These are phyloP conservation scores for Isabelozyma heimii DNA, from an alignment of 805 yeast species.

Conservation along the genomic window DNA sequence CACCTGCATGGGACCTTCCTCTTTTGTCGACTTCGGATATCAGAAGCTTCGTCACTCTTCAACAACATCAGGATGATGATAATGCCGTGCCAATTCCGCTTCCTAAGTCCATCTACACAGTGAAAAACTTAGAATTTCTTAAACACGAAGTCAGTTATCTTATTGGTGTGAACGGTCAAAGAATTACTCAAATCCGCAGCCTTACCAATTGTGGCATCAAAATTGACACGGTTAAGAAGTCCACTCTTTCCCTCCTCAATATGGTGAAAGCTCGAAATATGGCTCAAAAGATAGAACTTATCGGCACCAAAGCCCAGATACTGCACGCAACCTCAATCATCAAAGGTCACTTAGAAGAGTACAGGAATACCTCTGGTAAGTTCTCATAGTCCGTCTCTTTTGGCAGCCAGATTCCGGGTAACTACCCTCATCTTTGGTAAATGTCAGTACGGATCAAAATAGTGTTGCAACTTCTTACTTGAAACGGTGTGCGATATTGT, in stretches of 20 bases:
- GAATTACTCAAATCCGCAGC: conserved; percentile 19
- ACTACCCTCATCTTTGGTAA: not conserved
- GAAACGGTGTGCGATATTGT: too few species aligned
- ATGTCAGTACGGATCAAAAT: not conserved
- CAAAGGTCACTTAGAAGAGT: not conserved
- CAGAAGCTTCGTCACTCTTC: not conserved
- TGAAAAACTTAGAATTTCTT: not conserved
- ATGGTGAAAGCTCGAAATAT: conserved; percentile 8
- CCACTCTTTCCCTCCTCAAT: conserved; percentile 1
- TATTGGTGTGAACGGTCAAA: conserved; percentile 22
- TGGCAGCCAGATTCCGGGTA: not conserved
- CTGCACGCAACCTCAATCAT: conserved; percentile 8
- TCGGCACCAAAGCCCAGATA: conserved; percentile 13
- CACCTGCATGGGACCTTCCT: not conserved
- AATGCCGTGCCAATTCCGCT: not conserved
- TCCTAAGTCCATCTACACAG: not conserved
- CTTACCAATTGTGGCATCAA: conserved; percentile 19
- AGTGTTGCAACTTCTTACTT: not conserved
- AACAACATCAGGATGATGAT: not conserved
- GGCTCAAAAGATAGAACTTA: conserved; percentile 13
- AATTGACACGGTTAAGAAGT: conserved; percentile 11
- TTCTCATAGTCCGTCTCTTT: not conserved
- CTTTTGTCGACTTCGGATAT: not conserved
- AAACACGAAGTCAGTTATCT: conserved; percentile 20
- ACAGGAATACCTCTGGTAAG: too few species aligned